Percentiles rank a stretch among this genome's conserved stretches.
Evolutionary conservation across 139 green algal species (phyloP).

Genomic region (Chlorella sp.): DNA sequence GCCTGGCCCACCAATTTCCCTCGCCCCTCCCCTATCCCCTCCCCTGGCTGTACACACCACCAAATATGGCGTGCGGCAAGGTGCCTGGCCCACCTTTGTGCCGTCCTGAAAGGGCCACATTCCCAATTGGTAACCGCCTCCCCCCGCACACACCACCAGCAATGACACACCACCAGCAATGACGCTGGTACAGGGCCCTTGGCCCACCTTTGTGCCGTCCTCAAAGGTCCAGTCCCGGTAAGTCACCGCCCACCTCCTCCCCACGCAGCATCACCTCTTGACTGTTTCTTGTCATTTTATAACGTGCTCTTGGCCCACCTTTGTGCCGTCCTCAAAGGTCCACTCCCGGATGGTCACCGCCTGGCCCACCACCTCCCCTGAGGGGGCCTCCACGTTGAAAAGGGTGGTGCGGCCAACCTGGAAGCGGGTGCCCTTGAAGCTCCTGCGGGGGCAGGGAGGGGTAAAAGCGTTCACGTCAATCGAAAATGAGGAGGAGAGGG

Average conservation of each 20-base stretch:
- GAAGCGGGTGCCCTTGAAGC: conserved; percentile 27
- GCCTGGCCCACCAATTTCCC: not conserved
- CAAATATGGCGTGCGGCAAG: not conserved
- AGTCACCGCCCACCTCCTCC: conserved; percentile 23
- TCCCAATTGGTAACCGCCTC: conserved; percentile 30
- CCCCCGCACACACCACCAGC: not conserved
- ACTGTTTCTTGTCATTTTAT: not conserved
- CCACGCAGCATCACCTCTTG: too few relatives aligned
- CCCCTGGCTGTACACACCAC: not conserved
- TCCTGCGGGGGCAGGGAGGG: not conserved
- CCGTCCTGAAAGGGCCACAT: conserved; percentile 46
- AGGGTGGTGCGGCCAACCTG: conserved; percentile 22
- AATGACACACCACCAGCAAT: not conserved
- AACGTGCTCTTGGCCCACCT: not conserved
- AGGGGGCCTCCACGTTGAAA: too few relatives aligned
- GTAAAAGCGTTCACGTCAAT: not conserved
- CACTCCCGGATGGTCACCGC: conserved; percentile 37
- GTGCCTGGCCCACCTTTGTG: not conserved
- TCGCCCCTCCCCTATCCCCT: not conserved
- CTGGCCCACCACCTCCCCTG: conserved; percentile 34
- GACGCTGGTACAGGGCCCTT: not conserved
- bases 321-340: conserved; percentile 46
- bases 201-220: conserved; percentile 36
- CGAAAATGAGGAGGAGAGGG: too few relatives aligned
- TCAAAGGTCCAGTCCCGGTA: conserved; percentile 43